Evolutionary conservation across 345 rosid species (phyloP), one percentile per base, ranked within the genome.

Genomic region (Euphorbia tirucalli): DNA sequence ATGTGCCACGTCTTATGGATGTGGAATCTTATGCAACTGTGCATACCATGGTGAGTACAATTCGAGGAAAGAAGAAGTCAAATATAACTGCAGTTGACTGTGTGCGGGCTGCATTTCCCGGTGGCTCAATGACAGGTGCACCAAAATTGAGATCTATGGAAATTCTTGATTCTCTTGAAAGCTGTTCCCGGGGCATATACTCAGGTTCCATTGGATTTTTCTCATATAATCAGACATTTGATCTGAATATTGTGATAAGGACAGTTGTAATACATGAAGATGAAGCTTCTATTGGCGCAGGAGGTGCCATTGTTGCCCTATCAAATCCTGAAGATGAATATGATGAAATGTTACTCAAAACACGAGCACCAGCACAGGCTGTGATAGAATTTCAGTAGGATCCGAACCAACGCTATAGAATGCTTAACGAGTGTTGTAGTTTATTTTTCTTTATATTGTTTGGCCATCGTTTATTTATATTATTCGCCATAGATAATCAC

Each of bases 111-210:
- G 98, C 98, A 55, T 95, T 90, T 79, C 98, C 98, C 0, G 99
- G 99, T 0, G 97, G 98, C 32, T 95, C 99, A 41, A 95, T 95
- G 99, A 95, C 97, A 0, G 99, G 99, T 61, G 99, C 99, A 0
- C 99, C 99, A 0, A 95, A 95, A 80, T 79, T 90, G 78, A 86
- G 99, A 78, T 95, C 99, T 2, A 89, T 92, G 71, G 96, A 92
- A 71, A 82, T 95, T 71, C 87, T 95, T 3, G 97, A 95, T 74
- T 88, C 91, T 49, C 72, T 95, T 8, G 97, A 95, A 69, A 86
- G 81, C 69, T 84, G 90, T 80, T 85, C 97, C 24, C 87, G 99
- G 14, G 93, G 97, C 2, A 85, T 95, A 61, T 95, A 92, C 88
- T 95, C 97, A 0, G 97, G 99, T 27, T 92, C 97, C 48, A 86